phyloP scores from a whole-genome alignment of 1,284 basidiomycete genomes.

The Cryptococcus jaspeensis region DNA sequence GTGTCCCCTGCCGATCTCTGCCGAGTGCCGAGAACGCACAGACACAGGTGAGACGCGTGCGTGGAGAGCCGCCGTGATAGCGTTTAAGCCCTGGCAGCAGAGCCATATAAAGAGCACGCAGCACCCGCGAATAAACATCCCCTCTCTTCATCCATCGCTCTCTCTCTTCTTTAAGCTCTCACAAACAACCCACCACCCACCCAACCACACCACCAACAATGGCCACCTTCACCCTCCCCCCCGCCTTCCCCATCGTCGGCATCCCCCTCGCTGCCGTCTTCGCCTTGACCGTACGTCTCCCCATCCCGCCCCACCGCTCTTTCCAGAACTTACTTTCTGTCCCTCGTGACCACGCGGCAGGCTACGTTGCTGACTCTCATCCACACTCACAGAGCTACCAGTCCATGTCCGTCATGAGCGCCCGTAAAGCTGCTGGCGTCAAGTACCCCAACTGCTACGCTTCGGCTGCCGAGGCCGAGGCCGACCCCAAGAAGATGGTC shows the following conservation, averaged over 20 bases:
- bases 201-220: not conserved
- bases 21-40: too few relatives aligned
- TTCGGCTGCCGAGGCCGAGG: conserved; percentile 36
- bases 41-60: too few relatives aligned
- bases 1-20: too few relatives aligned
- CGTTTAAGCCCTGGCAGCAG: too few relatives aligned
- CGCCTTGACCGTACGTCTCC: conserved; percentile 32
- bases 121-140: too few relatives aligned
- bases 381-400: conserved; percentile 32
- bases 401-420: conserved; percentile 17
- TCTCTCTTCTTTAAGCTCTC: not conserved
- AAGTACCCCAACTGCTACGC: conserved; percentile 43
- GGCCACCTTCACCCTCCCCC: conserved; percentile 24
- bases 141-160: too few relatives aligned
- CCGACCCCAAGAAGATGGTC: conserved; percentile 40
- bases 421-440: conserved; percentile 35
- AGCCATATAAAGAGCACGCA: too few relatives aligned
- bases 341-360: too few relatives aligned
- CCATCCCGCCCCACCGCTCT: not conserved
- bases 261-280: conserved; percentile 28
- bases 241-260: conserved; percentile 39
- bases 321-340: conserved; percentile 6
- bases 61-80: too few relatives aligned
- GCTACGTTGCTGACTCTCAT: not conserved
- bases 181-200: not conserved